Percentiles rank a stretch among this genome's conserved stretches.
Conservation (phyloP, 345 rosid genomes). For the Eucalyptus paniculata region DNA sequence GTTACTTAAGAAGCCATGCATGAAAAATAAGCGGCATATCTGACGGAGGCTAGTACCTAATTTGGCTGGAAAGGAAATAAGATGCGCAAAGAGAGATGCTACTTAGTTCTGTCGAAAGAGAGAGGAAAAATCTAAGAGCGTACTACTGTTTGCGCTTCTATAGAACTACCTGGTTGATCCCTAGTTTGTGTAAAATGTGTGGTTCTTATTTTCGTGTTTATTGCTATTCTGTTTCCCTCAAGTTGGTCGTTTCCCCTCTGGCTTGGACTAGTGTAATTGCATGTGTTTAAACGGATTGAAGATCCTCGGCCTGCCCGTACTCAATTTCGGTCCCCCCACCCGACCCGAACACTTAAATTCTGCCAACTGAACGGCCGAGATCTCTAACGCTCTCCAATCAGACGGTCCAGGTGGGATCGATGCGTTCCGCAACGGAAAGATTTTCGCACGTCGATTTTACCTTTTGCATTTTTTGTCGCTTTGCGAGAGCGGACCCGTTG, state of each 20-base stretch:
- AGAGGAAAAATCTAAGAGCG: background rate
- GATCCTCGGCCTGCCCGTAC: background rate
- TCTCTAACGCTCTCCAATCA: background rate
- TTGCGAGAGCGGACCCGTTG: background rate
- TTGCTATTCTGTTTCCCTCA: background rate
- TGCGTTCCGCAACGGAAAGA: background rate
- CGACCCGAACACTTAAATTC: background rate
- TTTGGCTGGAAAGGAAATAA: background rate
- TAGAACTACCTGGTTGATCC: background rate
- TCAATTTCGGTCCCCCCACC: background rate
- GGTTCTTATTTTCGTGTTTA: background rate
- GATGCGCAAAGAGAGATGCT: background rate
- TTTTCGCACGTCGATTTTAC: background rate
- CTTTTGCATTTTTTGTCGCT: background rate
- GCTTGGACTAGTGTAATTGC: background rate
- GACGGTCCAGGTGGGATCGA: background rate
- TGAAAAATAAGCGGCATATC: background rate
- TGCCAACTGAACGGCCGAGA: background rate
- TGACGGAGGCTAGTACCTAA: background rate
- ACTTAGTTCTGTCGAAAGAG: background rate
- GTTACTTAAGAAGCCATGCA: background rate
- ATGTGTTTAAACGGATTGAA: background rate
- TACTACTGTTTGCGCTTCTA: background rate
- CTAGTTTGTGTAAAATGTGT: background rate
- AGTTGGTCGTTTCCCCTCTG: background rate